Evolutionary conservation across 192 early-diverging fungal genomes (phyloP), one percentile per base, ranked within the genome.

Genomic region (Backusella parvicylindrica): DNA sequence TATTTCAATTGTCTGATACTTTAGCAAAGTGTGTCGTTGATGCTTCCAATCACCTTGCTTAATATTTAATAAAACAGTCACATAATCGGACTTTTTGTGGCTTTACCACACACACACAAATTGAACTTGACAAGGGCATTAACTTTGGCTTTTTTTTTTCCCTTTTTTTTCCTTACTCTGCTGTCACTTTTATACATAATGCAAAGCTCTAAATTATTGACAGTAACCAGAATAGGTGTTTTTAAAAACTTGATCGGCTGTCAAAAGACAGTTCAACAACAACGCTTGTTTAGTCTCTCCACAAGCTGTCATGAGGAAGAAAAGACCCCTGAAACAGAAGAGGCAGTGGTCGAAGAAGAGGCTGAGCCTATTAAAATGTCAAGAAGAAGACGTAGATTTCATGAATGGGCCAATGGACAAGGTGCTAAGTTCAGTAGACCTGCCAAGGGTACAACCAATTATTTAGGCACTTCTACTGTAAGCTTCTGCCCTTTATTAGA

Each of bases 1-100:
- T 90, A 9, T 88, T 90, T 30, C 70, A 83, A 37, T 56, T 90
- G 26, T 86, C 83, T 74, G 79, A 80, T 15, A 80, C 84, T n/a
- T 73, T 90, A 18, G 81, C 85, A 28, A 63, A 72, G 11, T 73
- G 74, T 37, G 66, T 89, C 5, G 60, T 85, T 7, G 21, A 70
- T 5, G 73, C 37, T 43, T 66, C 73, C 8, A 40, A 72, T 15
- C 26, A 16, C 5, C 12, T 28, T 28, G 4, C 16, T 5, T 31
- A 33, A 64, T 16, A 32, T 53, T 5, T 3, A 23, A 60, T 33
- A 18, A 9, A 31, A 16, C 33, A 66, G 64, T 66, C 64, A 66
- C 64, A 64, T 7, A 8, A 15, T 33, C 43, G 43, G 43, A 47
- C 16, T 47, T 2, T n/a, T 3, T 66, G 64, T 66, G 64, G 33